Base-by-base conservation (phyloP, 2,329 filamentous ascomycete species). In the Trichoderma sp. region DNA sequence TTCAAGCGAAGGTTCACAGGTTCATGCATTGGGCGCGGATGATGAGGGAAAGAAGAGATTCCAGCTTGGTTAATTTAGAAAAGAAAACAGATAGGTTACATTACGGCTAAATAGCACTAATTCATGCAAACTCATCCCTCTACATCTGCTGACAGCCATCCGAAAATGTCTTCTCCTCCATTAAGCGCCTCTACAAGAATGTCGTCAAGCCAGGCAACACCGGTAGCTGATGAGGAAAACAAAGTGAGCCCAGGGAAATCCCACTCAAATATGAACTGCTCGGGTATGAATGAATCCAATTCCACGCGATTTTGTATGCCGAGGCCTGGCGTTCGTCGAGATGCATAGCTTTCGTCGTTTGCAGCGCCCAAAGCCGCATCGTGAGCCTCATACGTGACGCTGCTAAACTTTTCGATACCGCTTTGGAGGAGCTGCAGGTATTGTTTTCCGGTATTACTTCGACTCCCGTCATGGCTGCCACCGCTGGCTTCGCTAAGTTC, bases 261-360 rank as follows among this genome's bases (percentile, higher is more conserved):
- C 85, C 84, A 87, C 69, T 87, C 85, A n/a, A 85, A 83, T 0
- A 86, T 81, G 70, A 87, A 87, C 68, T 87, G 83, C 70, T 83
- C 83, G 0, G 85, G 85, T 0, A 85, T 80, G 75, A 86, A 87
- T 10, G 81, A 82, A 65, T 87, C 83, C 37, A 86, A 79, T 59
- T 86, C 85, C 1, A 78, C 78, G 61, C 83, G 82, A 21, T 68
- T 49, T 60, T 56, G 14, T 39, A 69, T 63, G 1, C 37, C 51
- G 14, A 56, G 49, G 7, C 26, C 43, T 10, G 39, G 52, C 71
- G 49, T 58, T 26, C 26, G 55, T 21, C 52, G 43, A 30, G 52
- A 24, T 24, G 28, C 14, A 59, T 46, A 16, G n/a, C 18, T 32
- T 34, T 56, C 43, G 14, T 30, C 28, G 5, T 28, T 58, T 59